Evolutionary conservation across 2,329 filamentous ascomycete species (phyloP).

Genomic region (Endothia cerciana): DNA sequence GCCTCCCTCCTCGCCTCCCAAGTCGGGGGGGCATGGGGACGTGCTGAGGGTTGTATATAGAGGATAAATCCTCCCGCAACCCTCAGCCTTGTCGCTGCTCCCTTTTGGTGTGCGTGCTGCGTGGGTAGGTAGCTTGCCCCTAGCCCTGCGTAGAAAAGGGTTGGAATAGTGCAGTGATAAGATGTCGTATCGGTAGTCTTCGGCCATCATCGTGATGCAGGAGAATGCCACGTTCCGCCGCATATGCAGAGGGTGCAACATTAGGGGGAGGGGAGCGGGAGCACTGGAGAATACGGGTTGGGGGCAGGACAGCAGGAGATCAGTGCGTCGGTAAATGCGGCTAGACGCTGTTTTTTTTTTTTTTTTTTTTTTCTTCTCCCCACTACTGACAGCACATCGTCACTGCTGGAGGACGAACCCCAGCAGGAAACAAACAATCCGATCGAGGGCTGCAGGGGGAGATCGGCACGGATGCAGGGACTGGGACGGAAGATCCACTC

Average conservation of each 20-base stretch:
- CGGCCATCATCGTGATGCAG: background rate
- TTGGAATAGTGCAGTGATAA: background rate
- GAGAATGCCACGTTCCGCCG: constrained; percentile 1
- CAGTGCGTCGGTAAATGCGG: background rate
- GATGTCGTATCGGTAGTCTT: background rate
- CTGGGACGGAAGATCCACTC: constrained; percentile 6
- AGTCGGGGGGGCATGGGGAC: no score
- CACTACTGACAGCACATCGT: background rate
- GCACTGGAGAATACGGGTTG: background rate
- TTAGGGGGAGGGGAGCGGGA: background rate
- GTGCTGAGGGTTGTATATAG: background rate
- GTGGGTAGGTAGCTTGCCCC: background rate
- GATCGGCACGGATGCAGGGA: constrained; percentile 11
- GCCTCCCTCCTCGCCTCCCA: background rate
- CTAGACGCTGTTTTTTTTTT: background rate
- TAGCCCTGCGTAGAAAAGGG: background rate
- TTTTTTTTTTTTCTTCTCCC: no score
- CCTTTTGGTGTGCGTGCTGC: background rate
- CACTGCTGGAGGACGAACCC: background rate
- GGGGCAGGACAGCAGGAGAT: background rate
- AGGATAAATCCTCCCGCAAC: constrained; percentile 1
- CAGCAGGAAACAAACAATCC: background rate
- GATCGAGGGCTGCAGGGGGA: constrained; percentile 9
- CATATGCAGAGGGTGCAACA: background rate
- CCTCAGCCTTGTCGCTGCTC: constrained; percentile 6